Conservation (phyloP, 2,329 filamentous ascomycete species). For the Trichoderma citrinoviride region DNA sequence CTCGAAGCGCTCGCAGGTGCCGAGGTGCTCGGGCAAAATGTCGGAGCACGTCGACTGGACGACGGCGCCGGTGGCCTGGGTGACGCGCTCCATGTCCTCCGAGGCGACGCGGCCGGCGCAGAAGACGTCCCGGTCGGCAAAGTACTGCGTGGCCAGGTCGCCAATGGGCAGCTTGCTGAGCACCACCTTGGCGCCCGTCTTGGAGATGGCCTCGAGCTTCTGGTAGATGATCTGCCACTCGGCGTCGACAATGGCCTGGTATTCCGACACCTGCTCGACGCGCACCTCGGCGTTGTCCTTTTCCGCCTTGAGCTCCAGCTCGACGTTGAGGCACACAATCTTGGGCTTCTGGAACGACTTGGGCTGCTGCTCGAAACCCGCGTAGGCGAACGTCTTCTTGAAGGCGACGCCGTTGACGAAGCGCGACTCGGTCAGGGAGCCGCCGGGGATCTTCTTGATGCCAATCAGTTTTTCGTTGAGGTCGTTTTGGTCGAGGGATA, state of each 20-base stretch:
- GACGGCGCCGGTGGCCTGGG: conserved; percentile 88
- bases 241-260: conserved; percentile 97
- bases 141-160: conserved; percentile 95
- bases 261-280: conserved; percentile 97
- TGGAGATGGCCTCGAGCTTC: conserved; percentile 92
- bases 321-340: conserved; percentile 96
- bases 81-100: conserved; percentile 94
- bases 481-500: conserved; percentile 93
- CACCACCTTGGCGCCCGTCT: conserved; percentile 95
- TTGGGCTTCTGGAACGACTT: conserved; percentile 93
- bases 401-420: conserved; percentile 98
- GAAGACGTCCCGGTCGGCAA: conserved; percentile 97
- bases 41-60: conserved; percentile 96
- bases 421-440: conserved; percentile 90
- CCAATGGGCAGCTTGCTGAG: conserved; percentile 96
- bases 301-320: conserved; percentile 96
- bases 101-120: conserved; percentile 89
- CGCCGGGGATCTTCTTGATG: conserved; percentile 96
- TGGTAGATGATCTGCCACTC: conserved; percentile 99
- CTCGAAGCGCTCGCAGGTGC: conserved; percentile 85
- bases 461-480: conserved; percentile 98
- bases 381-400: conserved; percentile 99
- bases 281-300: conserved; percentile 99
- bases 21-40: conserved; percentile 83
- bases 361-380: conserved; percentile 98